Evolutionary conservation across 2,329 filamentous ascomycete genomes (phyloP).

Genomic region (Colletotrichum lentis): DNA sequence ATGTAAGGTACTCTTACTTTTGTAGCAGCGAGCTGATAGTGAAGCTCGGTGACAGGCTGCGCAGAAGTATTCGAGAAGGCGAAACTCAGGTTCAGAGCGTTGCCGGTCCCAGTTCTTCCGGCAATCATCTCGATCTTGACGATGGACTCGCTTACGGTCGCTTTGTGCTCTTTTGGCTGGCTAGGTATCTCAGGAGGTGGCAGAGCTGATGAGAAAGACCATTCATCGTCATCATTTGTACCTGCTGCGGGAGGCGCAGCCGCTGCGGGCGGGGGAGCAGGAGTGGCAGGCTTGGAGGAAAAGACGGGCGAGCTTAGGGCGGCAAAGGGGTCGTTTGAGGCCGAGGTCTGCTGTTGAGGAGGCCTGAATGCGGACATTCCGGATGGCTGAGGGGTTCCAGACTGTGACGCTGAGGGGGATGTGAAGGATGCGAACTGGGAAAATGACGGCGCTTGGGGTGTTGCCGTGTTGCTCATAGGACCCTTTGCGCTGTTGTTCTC

Average conservation of each 20-base stretch:
- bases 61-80: slow-evolving; percentile 84
- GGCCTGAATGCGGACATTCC: slow-evolving; percentile 56
- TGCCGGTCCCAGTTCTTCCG: slow-evolving; percentile 62
- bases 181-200: slow-evolving; percentile 63
- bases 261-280: slow-evolving; percentile 43
- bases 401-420: slow-evolving; percentile 61
- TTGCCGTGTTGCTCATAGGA: slow-evolving; percentile 42
- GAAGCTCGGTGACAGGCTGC: slow-evolving; percentile 77
- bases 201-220: slow-evolving; percentile 89
- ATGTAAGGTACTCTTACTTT: slow-evolving; percentile 67
- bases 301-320: slow-evolving; percentile 54
- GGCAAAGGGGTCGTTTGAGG: slow-evolving; percentile 55
- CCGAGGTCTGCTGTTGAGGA: slow-evolving; percentile 53
- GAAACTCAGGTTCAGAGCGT: slow-evolving; percentile 74
- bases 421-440: slow-evolving; percentile 65
- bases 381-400: slow-evolving; percentile 62
- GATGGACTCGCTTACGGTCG: slow-evolving; percentile 73
- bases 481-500: slow-evolving; percentile 66
- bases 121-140: slow-evolving; percentile 79
- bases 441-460: slow-evolving; percentile 57
- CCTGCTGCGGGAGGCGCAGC: slow-evolving; percentile 43
- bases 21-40: slow-evolving; percentile 91
- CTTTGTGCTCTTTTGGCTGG: slow-evolving; percentile 68
- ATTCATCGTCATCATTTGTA: slow-evolving; percentile 81
- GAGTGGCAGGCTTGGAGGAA: slow-evolving; percentile 49